phyloP scores from a whole-genome alignment of 176 grass and related monocot species.

The Cocos nucifera region DNA sequence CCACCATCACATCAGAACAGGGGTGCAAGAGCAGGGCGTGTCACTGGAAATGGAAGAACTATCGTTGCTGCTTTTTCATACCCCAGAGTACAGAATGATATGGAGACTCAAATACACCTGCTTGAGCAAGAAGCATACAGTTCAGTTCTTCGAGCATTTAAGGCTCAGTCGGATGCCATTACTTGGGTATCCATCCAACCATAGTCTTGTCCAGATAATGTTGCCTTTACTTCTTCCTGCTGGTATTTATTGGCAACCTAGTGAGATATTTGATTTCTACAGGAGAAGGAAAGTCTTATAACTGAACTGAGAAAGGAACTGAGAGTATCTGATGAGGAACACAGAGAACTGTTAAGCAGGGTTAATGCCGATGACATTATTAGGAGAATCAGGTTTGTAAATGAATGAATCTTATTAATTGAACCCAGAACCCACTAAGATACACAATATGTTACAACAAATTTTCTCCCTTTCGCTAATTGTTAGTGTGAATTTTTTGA shows the following conservation, averaged over 20 bases:
- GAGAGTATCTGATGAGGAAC: slow-evolving; percentile 84
- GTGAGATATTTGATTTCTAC: slow-evolving; percentile 18
- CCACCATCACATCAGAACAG: slow-evolving; percentile 19
- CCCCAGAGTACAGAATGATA: slow-evolving; percentile 45
- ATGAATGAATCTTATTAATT: no score
- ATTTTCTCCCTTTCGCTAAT: not conserved
- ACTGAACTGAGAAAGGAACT: slow-evolving; percentile 94
- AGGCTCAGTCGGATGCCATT: slow-evolving; percentile 93
- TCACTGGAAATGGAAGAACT: slow-evolving; percentile 71
- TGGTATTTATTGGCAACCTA: no score
- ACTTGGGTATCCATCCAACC: slow-evolving; percentile 55
- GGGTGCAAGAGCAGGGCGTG: slow-evolving; percentile 46
- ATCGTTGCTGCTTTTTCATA: slow-evolving; percentile 42
- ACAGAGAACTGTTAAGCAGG: slow-evolving; percentile 75
- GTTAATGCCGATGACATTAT: slow-evolving; percentile 88
- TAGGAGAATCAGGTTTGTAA: slow-evolving; percentile 61
- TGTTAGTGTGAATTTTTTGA: no score
- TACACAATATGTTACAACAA: not conserved
- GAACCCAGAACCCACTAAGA: no score
- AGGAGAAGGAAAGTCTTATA: slow-evolving; percentile 96
- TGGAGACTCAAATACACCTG: slow-evolving; percentile 79
- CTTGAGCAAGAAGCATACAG: slow-evolving; percentile 97
- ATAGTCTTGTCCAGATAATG: slow-evolving; percentile 2
- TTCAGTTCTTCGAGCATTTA: slow-evolving; percentile 92
- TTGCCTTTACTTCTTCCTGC: no score